Evolutionary conservation across 2,329 filamentous ascomycete genomes (phyloP).

Genomic region (Fusarium tanahbumbuense): DNA sequence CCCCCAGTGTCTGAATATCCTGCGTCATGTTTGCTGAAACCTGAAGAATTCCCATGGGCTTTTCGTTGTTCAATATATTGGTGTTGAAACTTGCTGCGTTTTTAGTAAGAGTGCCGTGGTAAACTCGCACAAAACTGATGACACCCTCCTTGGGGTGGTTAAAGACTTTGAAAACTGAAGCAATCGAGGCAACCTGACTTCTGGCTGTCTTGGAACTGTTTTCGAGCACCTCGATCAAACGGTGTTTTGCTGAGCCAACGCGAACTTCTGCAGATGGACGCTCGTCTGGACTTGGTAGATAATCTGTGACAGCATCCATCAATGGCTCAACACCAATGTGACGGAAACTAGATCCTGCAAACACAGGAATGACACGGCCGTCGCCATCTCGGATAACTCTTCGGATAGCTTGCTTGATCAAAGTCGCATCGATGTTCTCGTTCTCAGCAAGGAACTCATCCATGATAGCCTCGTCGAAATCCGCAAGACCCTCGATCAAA

Average conservation of each 20-base stretch:
- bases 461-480: conserved; percentile 87
- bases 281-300: conserved; percentile 85
- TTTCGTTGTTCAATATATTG: conserved; percentile 81
- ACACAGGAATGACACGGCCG: conserved; percentile 83
- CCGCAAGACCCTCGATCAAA: conserved; percentile 85
- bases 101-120: conserved; percentile 81
- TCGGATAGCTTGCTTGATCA: conserved; percentile 80
- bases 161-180: conserved; percentile 93
- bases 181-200: conserved; percentile 59
- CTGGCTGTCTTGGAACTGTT: conserved; percentile 53
- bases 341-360: conserved; percentile 90
- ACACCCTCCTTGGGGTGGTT: conserved; percentile 87
- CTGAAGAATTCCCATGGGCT: conserved; percentile 82
- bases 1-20: conserved; percentile 81
- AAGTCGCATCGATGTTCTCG: conserved; percentile 75
- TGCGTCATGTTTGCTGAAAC: conserved; percentile 91
- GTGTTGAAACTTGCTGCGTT: conserved; percentile 88
- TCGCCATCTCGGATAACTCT: conserved; percentile 75
- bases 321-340: conserved; percentile 95
- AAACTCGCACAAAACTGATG: conserved; percentile 91
- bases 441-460: conserved; percentile 84
- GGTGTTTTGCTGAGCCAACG: conserved; percentile 65
- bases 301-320: conserved; percentile 87
- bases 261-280: conserved; percentile 83
- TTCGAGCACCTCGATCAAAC: conserved; percentile 53